Evolutionary conservation across 805 yeast genomes (phyloP).

Genomic region (Zygoascus bituminiphila): DNA sequence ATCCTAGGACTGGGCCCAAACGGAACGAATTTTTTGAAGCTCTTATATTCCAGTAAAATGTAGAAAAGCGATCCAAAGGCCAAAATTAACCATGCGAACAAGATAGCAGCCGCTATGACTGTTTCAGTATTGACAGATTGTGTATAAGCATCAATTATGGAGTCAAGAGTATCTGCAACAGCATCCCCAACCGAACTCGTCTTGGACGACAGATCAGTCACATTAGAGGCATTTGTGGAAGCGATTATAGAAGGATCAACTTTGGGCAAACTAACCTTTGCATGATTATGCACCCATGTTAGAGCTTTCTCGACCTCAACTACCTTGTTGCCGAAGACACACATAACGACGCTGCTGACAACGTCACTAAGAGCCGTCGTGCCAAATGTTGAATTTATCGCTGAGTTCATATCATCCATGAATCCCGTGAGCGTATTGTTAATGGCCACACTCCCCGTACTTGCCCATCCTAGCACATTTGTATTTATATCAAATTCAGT

Average conservation of each 20-base stretch:
- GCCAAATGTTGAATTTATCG: slow-evolving; percentile 53
- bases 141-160: not conserved
- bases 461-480: slow-evolving; percentile 59
- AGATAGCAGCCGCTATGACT: not conserved
- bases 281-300: slow-evolving; percentile 65
- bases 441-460: slow-evolving; percentile 45
- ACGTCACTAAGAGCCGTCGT: slow-evolving; percentile 60
- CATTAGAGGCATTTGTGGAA: not conserved
- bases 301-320: slow-evolving; percentile 59
- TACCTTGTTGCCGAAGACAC: slow-evolving; percentile 72
- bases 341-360: slow-evolving; percentile 59
- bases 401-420: slow-evolving; percentile 48
- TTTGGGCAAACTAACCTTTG: slow-evolving; percentile 51
- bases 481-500: slow-evolving; percentile 51
- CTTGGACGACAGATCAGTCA: not conserved
- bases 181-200: not conserved
- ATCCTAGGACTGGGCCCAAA: not conserved
- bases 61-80: not conserved
- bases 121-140: not conserved
- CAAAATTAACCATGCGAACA: not conserved
- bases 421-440: slow-evolving; percentile 55
- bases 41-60: not conserved
- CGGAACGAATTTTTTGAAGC: not conserved
- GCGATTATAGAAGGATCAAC: slow-evolving; percentile 25
- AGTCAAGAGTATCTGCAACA: not conserved